Base-by-base conservation (phyloP, 2,329 filamentous ascomycete species). In the Ampelomyces quisqualis region DNA sequence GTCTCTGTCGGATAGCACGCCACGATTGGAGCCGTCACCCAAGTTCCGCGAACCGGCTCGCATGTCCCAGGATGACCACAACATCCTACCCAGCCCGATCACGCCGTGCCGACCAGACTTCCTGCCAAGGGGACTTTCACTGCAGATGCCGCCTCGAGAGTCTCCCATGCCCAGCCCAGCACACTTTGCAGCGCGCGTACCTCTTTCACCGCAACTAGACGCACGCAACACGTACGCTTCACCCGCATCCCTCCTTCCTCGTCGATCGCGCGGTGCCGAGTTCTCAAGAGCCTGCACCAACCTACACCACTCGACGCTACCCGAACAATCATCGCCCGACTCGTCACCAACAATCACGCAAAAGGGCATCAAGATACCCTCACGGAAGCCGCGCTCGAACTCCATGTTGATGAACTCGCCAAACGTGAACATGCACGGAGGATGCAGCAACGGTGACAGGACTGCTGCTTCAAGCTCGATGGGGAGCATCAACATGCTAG, bases 201-300 rank as follows among this genome's bases (percentile, higher is more conserved):
- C 90, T 55, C 77, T 91, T 45, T 95, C 89, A 2, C 90, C 90
- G 11, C 90, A 94, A 66, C 79, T 93, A 49, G 90, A 95, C 67
- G 79, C 87, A 40, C 85, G 85, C 14, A 86, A 90, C 53, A 88
- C 84, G 33, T 95, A 94, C 72, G 52, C 52, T 3, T 91, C 89
- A 2, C 90, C 90, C 2, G 85, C 87, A 18, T 94, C 90, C 38
- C 86, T 95, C 32, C 78, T 97, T 6, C 91, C 91, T 13, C 82
- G 91, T 51, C 84, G 90, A 47, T 96, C 90, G 20, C 82, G 91
- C 40, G 91, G 91, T 29, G 76, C 96, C 46, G 91, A 97, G 70
- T 97, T 95, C 68, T 91, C 91, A 27, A 81, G 91, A 54, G 90
- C 90, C 8, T 93, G 89, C 48, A 96, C 91, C 8, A 95, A 90